These are phyloP conservation scores for Licmophora abbreviata DNA, from an alignment of 108 stramenopile genomes.

Conservation along the genomic window DNA sequence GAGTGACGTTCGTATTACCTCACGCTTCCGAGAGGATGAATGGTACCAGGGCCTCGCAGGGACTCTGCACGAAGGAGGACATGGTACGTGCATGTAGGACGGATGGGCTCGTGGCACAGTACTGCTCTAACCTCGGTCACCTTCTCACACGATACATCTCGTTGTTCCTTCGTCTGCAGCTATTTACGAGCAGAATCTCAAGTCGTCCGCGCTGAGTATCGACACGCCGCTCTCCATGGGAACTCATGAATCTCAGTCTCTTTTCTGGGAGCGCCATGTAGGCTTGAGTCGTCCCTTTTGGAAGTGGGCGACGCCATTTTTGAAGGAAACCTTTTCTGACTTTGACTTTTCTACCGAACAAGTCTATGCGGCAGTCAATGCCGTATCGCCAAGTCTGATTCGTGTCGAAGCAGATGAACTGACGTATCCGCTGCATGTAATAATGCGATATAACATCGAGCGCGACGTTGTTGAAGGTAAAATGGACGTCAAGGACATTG, in stretches of 20 bases:
- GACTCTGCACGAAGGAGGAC: slow-evolving; percentile 87
- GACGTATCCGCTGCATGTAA: slow-evolving; percentile 89
- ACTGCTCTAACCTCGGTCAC: too few species aligned
- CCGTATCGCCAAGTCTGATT: slow-evolving; percentile 52
- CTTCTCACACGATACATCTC: too few species aligned
- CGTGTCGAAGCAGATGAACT: slow-evolving; percentile 92
- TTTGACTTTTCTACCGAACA: slow-evolving; percentile 45
- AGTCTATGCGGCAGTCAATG: slow-evolving; percentile 76
- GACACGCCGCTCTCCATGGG: slow-evolving; percentile 77
- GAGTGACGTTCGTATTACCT: slow-evolving; percentile 86
- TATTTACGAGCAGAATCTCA: slow-evolving; percentile 83
- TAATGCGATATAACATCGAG: slow-evolving; percentile 83
- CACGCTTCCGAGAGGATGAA: slow-evolving; percentile 61
- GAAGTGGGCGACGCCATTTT: slow-evolving; percentile 49
- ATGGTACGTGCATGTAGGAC: too few species aligned
- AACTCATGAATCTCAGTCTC: slow-evolving; percentile 80
- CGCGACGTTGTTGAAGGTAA: slow-evolving; percentile 68
- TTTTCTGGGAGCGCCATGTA: slow-evolving; percentile 90
- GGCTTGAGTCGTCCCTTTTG: slow-evolving; percentile 65
- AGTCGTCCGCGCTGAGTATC: slow-evolving; percentile 32
- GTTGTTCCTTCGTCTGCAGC: too few species aligned
- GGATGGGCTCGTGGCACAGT: too few species aligned
- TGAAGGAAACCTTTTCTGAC: slow-evolving; percentile 45
- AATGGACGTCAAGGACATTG: slow-evolving; percentile 59
- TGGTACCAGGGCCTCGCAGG: slow-evolving; percentile 86